Conservation (phyloP, 768 basidiomycete genomes). For the Coprinellus micaceus region DNA sequence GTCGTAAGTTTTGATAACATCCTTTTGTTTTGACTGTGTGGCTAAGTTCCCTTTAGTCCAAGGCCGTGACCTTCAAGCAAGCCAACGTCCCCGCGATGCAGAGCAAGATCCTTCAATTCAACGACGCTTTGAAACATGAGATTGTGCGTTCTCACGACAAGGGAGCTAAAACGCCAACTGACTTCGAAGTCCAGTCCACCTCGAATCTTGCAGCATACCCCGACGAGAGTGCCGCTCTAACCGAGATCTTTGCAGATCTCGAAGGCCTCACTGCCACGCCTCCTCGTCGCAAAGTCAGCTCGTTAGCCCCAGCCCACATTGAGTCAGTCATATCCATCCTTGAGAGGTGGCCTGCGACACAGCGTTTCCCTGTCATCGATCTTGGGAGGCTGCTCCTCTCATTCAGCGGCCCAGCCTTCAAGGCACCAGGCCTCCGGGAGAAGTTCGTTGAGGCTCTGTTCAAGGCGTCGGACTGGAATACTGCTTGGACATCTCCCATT, state of each 20-base stretch:
- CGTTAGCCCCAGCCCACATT: constrained; percentile 47
- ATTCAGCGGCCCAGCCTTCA: constrained; percentile 53
- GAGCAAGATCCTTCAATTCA: constrained; percentile 71
- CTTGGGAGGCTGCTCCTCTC: constrained; percentile 73
- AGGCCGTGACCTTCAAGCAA: constrained; percentile 78
- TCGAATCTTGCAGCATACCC: constrained; percentile 67
- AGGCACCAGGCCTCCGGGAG: constrained; percentile 38
- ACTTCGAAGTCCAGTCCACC: constrained; percentile 51
- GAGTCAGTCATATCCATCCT: constrained; percentile 62
- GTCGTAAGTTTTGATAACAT: constrained; percentile 39
- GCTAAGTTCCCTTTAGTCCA: constrained; percentile 39
- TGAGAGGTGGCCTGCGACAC: constrained; percentile 69
- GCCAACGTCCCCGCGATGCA: constrained; percentile 76
- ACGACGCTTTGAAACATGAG: constrained; percentile 62
- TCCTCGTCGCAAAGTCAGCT: constrained; percentile 26
- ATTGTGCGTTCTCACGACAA: constrained; percentile 46
- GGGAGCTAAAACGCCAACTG: too few species aligned
- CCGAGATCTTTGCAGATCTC: constrained; percentile 63
- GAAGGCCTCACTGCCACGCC: constrained; percentile 41
- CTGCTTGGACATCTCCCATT: constrained; percentile 51
- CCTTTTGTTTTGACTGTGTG: not conserved
- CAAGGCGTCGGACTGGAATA: constrained; percentile 62
- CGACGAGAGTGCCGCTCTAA: constrained; percentile 52
- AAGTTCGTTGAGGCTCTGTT: constrained; percentile 62
- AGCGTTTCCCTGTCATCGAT: constrained; percentile 83